phyloP scores from a whole-genome alignment of 257 asterid genomes.

The Plectranthus barbatus region DNA sequence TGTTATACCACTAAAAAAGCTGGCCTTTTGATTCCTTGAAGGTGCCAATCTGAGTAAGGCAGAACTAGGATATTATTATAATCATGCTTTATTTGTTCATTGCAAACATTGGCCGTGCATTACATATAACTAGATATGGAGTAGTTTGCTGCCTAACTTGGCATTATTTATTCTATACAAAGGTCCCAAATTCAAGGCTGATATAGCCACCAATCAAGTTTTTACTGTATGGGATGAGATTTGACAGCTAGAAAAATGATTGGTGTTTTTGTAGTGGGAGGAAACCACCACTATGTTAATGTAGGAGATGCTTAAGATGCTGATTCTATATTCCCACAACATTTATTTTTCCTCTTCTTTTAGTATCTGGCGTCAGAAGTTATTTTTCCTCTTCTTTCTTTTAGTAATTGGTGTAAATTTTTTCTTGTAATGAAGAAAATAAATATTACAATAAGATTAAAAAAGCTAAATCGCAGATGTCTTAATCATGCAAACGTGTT shows the following conservation, averaged over 20 bases:
- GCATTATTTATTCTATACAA: background rate
- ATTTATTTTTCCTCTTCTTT: background rate
- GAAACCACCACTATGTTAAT: conserved; percentile 3
- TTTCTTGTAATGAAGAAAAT: background rate
- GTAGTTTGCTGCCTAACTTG: no score
- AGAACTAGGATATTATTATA: background rate
- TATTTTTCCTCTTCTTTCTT: no score
- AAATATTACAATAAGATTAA: background rate
- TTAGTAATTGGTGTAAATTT: no score
- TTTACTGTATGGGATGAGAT: background rate
- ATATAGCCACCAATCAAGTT: background rate
- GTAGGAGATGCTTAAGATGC: background rate
- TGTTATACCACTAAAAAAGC: conserved; percentile 25
- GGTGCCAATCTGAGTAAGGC: conserved; percentile 42
- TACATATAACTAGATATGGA: no score
- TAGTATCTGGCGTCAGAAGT: background rate
- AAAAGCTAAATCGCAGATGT: background rate
- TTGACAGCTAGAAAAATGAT: background rate
- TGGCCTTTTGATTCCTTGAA: conserved; percentile 1
- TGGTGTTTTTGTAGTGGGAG: conserved; percentile 10
- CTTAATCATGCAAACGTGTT: conserved; percentile 22
- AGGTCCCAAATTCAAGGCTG: background rate
- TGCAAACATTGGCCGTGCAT: background rate
- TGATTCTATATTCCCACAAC: background rate
- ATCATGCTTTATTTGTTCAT: conserved; percentile 8